Conservation (phyloP, 345 rosid genomes). For the Acer campestre region DNA sequence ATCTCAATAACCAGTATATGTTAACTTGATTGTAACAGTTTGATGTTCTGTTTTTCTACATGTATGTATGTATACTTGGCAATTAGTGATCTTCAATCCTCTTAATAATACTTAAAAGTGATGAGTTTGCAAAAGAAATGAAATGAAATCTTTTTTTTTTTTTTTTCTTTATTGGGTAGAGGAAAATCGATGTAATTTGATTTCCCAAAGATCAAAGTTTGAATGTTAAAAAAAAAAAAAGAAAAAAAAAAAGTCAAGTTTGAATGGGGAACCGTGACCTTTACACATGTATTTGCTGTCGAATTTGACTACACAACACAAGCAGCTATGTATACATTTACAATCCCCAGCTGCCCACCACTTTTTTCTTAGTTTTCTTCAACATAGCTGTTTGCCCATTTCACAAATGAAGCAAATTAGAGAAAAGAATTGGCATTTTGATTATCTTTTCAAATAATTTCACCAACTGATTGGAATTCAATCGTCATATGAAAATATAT, state of each 20-base stretch:
- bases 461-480: constrained; percentile 4
- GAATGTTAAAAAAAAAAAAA: not conserved
- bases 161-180: too few species aligned
- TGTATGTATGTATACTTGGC: too few species aligned
- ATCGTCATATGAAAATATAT: not conserved
- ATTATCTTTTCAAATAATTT: not conserved
- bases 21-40: not conserved
- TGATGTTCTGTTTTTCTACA: not conserved
- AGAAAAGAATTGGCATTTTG: not conserved
- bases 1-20: not conserved
- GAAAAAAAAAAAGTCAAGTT: not conserved
- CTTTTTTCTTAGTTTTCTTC: constrained; percentile 1
- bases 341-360: not conserved
- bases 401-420: too few species aligned
- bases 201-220: not conserved
- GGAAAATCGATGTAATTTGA: too few species aligned
- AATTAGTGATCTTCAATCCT: too few species aligned
- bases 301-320: constrained; percentile 9
- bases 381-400: not conserved
- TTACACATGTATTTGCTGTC: not conserved
- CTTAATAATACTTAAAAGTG: too few species aligned
- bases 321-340: not conserved
- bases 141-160: too few species aligned
- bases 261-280: not conserved
- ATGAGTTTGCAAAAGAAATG: too few species aligned